Conservation (phyloP, 1,139 yeast genomes). For the Blastobotrys proliferans region DNA sequence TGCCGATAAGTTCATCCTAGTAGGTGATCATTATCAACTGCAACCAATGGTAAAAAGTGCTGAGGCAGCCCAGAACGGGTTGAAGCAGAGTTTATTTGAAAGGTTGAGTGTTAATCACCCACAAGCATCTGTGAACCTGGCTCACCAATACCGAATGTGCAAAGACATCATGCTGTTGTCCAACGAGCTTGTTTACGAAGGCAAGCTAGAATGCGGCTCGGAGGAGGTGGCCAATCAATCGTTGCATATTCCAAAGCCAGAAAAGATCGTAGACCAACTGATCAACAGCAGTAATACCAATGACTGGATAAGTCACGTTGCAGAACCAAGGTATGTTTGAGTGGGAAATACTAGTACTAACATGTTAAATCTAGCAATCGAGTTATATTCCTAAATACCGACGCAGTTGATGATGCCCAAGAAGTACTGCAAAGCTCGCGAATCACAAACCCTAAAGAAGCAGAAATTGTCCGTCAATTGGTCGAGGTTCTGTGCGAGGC, state of each 20-base stretch:
- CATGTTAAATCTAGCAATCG: constrained; percentile 35
- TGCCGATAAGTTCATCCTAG: constrained; percentile 76
- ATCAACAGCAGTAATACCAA: constrained; percentile 15
- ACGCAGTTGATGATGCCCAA: constrained; percentile 48
- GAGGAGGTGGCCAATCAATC: constrained; percentile 55
- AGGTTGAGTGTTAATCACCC: constrained; percentile 70
- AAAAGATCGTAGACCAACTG: constrained; percentile 1
- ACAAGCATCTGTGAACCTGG: constrained; percentile 62
- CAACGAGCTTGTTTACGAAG: constrained; percentile 72
- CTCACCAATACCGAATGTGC: constrained; percentile 91
- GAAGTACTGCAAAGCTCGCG: constrained; percentile 64
- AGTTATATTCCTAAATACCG: constrained; percentile 80
- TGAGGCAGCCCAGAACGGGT: constrained; percentile 49
- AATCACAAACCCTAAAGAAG: constrained; percentile 69
- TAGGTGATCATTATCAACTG: constrained; percentile 91
- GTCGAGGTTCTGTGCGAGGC: constrained; percentile 54
- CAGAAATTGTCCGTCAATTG: constrained; percentile 56
- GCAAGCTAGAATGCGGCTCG: constrained; percentile 72
- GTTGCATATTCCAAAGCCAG: constrained; percentile 43
- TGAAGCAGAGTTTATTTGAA: constrained; percentile 76
- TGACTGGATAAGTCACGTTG: constrained; percentile 45
- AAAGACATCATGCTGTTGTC: constrained; percentile 80
- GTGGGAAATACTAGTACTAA: background rate
- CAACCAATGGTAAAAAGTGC: constrained; percentile 76
- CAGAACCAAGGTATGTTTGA: constrained; percentile 36